Percentiles rank a stretch among this genome's conserved stretches.
Conservation (phyloP, 331 rosid genomes). For the Quercus phellos region DNA sequence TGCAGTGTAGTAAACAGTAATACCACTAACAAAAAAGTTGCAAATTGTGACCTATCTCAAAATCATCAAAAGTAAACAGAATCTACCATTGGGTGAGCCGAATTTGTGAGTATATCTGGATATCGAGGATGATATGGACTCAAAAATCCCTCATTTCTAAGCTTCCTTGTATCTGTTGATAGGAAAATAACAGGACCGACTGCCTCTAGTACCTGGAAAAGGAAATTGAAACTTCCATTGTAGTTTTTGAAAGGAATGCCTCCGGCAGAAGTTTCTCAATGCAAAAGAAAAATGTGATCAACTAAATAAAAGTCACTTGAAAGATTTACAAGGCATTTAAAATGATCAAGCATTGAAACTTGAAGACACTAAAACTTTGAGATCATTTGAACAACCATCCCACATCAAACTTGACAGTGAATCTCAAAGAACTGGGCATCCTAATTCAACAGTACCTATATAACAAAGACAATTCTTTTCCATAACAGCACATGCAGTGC, state of each 20-base stretch:
- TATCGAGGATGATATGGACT: conserved; percentile 99
- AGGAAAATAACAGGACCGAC: conserved; percentile 94
- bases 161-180: conserved; percentile 96
- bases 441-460: background rate
- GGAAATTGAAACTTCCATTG: conserved; percentile 7
- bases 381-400: background rate
- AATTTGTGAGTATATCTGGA: conserved; percentile 96
- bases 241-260: background rate
- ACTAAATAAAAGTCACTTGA: background rate
- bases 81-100: conserved; percentile 95
- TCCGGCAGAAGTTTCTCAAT: background rate
- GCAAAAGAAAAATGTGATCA: background rate
- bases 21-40: conserved; percentile 16
- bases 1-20: conserved; percentile 11
- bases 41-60: background rate
- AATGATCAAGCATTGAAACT: background rate
- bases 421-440: background rate
- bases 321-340: background rate
- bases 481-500: background rate
- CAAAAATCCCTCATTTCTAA: conserved; percentile 92
- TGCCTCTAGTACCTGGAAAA: conserved; percentile 86
- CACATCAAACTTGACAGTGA: background rate
- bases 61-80: background rate
- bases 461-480: background rate
- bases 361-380: background rate